Evolutionary conservation across 2,329 filamentous ascomycete genomes (phyloP).

Genomic region (Penicillium oxalicum): DNA sequence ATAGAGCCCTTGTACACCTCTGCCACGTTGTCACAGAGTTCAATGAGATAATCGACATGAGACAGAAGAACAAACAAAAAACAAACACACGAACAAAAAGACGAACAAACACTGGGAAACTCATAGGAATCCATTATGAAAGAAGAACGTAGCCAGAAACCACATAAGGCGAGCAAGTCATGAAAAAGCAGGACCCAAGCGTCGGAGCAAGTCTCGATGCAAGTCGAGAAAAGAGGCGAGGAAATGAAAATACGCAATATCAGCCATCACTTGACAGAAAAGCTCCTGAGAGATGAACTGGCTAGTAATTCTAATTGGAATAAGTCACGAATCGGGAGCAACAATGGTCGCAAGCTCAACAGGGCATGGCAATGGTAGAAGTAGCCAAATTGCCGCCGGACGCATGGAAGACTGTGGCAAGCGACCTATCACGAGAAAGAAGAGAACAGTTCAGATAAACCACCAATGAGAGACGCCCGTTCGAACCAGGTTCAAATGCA

Average conservation of each 20-base stretch:
- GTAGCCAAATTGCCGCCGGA: conserved; percentile 5
- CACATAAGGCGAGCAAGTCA: conserved; percentile 4
- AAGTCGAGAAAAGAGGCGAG: conserved; percentile 9
- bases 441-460: background rate
- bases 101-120: background rate
- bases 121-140: conserved; percentile 3
- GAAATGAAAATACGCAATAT: conserved; percentile 3
- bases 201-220: conserved; percentile 8
- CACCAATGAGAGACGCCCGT: background rate
- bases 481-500: conserved; percentile 1
- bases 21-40: no score
- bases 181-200: conserved; percentile 10
- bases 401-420: background rate
- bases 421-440: background rate
- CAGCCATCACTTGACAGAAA: background rate
- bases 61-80: background rate
- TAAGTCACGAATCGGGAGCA: background rate
- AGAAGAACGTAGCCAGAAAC: conserved; percentile 13
- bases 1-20: no score
- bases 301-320: background rate
- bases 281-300: background rate
- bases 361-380: conserved; percentile 4
- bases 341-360: background rate
- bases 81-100: background rate
- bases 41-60: background rate